Conservation (phyloP, 257 asterid species). For the Gynochthodes officinalis region DNA sequence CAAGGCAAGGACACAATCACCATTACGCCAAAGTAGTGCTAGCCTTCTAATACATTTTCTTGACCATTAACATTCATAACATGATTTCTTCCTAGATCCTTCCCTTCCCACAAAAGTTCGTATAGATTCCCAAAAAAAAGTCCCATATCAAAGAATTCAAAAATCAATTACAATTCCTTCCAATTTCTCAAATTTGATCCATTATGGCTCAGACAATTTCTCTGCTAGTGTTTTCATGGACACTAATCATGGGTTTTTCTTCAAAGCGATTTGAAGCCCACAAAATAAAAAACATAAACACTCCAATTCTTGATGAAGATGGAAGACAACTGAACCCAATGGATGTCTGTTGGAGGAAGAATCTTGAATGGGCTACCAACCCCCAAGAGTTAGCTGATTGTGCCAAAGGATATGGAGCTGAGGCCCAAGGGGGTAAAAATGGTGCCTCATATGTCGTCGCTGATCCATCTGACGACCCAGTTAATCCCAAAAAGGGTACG, state of each 20-base stretch:
- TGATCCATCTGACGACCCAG: conserved; percentile 22
- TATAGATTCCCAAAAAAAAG: too few relatives aligned
- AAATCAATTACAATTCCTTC: too few relatives aligned
- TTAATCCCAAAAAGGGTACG: conserved; percentile 19
- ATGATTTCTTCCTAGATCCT: too few relatives aligned
- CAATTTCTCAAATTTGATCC: neutral
- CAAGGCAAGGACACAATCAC: too few relatives aligned
- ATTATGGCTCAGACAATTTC: neutral
- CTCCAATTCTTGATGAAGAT: too few relatives aligned
- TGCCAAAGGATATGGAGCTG: conserved; percentile 18
- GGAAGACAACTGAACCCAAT: neutral
- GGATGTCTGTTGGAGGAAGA: conserved; percentile 19
- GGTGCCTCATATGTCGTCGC: conserved; percentile 18
- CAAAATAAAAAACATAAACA: neutral
- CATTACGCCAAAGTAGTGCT: too few relatives aligned
- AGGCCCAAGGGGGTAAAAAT: conserved; percentile 17
- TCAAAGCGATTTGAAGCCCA: neutral
- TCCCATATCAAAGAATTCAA: too few relatives aligned
- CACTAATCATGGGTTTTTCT: neutral
- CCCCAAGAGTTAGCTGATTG: conserved; percentile 17
- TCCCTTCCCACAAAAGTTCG: too few relatives aligned
- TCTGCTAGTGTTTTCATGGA: neutral
- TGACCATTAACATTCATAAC: too few relatives aligned
- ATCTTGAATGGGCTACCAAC: conserved; percentile 8
- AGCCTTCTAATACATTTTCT: too few relatives aligned